Evolutionary conservation across 1,139 yeast genomes (phyloP).

Genomic region (Hansenula lynferdii): DNA sequence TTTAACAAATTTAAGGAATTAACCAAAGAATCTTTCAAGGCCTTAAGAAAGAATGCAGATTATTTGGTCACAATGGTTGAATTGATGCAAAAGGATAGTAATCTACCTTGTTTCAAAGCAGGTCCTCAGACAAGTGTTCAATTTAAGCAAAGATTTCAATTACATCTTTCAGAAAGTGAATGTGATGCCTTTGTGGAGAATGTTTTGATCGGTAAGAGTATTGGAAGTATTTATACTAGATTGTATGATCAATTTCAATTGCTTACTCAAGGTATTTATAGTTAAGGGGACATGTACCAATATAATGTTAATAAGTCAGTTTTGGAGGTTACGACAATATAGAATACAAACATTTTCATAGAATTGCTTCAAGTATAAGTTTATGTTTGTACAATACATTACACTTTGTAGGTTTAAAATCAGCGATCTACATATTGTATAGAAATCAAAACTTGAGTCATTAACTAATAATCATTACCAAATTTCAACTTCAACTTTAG

Average conservation of each 20-base stretch:
- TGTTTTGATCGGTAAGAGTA: conserved; percentile 67
- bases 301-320: not conserved
- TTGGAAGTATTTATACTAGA: conserved; percentile 88
- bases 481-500: conserved; percentile 25
- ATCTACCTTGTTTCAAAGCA: conserved; percentile 84
- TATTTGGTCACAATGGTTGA: conserved; percentile 79
- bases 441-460: too few species aligned
- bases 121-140: conserved; percentile 81
- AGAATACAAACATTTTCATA: not conserved
- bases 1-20: conserved; percentile 55
- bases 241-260: conserved; percentile 92
- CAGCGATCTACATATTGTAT: too few species aligned
- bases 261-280: conserved; percentile 90
- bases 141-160: conserved; percentile 73
- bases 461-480: conserved; percentile 1
- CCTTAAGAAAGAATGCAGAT: conserved; percentile 66
- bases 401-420: not conserved
- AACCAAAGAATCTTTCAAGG: conserved; percentile 68
- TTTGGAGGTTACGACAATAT: not conserved
- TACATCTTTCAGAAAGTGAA: conserved; percentile 69
- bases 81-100: conserved; percentile 88
- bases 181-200: conserved; percentile 74
- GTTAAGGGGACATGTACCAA: too few species aligned
- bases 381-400: too few species aligned
- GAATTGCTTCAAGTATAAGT: not conserved